Conservation (phyloP, 2,329 filamentous ascomycete species). For the Sphaerulina musiva region DNA sequence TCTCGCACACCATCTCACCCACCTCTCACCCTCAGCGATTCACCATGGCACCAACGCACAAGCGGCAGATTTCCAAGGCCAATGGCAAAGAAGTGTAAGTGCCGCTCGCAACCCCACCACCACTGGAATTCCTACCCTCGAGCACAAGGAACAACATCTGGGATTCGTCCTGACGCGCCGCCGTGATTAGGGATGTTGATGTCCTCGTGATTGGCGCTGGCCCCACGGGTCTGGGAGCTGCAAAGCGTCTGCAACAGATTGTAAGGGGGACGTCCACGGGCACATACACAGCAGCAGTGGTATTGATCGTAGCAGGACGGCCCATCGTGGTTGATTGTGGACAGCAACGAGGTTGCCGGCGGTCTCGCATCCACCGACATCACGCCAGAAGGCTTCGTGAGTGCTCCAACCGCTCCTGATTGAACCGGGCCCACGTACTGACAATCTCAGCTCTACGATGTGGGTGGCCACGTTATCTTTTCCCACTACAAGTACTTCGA, state of each 20-base stretch:
- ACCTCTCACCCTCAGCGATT: background rate
- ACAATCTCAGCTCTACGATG: slow-evolving; percentile 76
- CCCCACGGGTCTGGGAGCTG: slow-evolving; percentile 93
- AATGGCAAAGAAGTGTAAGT: slow-evolving; percentile 33
- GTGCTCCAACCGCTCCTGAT: slow-evolving; percentile 39
- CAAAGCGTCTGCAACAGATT: slow-evolving; percentile 94
- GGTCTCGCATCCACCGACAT: slow-evolving; percentile 93
- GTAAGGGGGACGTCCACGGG: slow-evolving; percentile 47
- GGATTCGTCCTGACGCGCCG: background rate
- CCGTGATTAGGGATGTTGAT: slow-evolving; percentile 68
- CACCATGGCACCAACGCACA: slow-evolving; percentile 21
- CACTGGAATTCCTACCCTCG: background rate
- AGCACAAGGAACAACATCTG: background rate
- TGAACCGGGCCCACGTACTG: slow-evolving; percentile 8
- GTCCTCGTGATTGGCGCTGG: slow-evolving; percentile 97
- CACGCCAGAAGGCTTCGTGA: slow-evolving; percentile 92
- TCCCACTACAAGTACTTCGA: slow-evolving; percentile 99
- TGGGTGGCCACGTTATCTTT: slow-evolving; percentile 97
- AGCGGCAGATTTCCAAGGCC: slow-evolving; percentile 30
- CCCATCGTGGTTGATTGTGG: slow-evolving; percentile 92
- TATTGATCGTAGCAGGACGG: slow-evolving; percentile 56
- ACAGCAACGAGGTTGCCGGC: slow-evolving; percentile 84
- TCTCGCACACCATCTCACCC: background rate
- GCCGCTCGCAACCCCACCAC: background rate
- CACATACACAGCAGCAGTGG: background rate